phyloP scores from a whole-genome alignment of 768 basidiomycete species.

The Termitomyces sp. region DNA sequence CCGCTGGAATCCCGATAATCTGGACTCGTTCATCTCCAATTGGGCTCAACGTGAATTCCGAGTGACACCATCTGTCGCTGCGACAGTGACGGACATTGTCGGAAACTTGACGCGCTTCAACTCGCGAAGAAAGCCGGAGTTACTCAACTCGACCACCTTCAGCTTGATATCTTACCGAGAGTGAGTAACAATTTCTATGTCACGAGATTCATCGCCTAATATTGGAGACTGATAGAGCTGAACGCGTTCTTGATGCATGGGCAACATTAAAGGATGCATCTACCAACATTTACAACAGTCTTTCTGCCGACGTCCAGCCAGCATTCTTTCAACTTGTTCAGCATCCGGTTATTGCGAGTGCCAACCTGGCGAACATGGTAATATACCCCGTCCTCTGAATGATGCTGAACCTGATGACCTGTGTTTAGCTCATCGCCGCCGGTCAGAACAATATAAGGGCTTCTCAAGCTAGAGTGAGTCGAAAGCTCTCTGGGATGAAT shows the following conservation, averaged over 20 bases:
- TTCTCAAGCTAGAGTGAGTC: slow-evolving; percentile 51
- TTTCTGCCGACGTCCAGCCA: slow-evolving; percentile 40
- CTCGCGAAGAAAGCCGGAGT: slow-evolving; percentile 61
- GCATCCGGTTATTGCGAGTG: slow-evolving; percentile 57
- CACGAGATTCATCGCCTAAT: background rate
- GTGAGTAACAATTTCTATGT: slow-evolving; percentile 32
- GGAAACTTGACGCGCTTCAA: slow-evolving; percentile 55
- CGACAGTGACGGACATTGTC: slow-evolving; percentile 47
- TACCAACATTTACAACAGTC: slow-evolving; percentile 39
- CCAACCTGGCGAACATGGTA: slow-evolving; percentile 54
- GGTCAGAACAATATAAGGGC: slow-evolving; percentile 59
- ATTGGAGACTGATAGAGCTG: slow-evolving; percentile 40
- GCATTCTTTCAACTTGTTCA: slow-evolving; percentile 62
- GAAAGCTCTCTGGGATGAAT: background rate
- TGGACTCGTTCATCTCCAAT: slow-evolving; percentile 44
- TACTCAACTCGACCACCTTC: slow-evolving; percentile 58
- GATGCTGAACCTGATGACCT: background rate
- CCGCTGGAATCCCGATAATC: slow-evolving; percentile 50
- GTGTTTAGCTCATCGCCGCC: slow-evolving; percentile 42
- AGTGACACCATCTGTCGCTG: slow-evolving; percentile 33
- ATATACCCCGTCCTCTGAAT: background rate
- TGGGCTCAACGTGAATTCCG: slow-evolving; percentile 72
- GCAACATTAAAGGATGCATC: slow-evolving; percentile 30
- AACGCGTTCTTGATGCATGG: slow-evolving; percentile 51
- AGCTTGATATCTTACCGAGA: slow-evolving; percentile 67